Evolutionary conservation across 1,139 yeast species (phyloP).

Genomic region (Pichia sp.): DNA sequence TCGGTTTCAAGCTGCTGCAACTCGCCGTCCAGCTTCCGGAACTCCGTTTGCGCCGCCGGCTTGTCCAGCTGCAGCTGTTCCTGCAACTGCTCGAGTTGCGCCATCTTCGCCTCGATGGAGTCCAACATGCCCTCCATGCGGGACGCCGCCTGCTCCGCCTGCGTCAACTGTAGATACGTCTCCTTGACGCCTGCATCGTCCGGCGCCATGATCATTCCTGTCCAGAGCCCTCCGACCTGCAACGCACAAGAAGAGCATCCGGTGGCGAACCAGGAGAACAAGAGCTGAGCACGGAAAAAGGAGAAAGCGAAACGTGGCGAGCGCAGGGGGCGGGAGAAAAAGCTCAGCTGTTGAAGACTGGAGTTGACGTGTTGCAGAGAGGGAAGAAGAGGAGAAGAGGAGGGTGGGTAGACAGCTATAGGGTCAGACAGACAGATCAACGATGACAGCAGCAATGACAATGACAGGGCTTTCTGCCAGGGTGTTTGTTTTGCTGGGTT

Average conservation of each 20-base stretch:
- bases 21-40: constrained; percentile 1
- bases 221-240: not conserved
- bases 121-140: constrained; percentile 53
- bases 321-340: not conserved
- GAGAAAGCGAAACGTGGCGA: constrained; percentile 4
- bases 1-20: constrained; percentile 11
- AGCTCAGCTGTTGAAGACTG: not conserved
- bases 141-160: constrained; percentile 24
- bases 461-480: not conserved
- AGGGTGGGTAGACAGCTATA: too few relatives aligned
- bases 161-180: constrained; percentile 12
- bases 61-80: not conserved
- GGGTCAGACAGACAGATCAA: not conserved
- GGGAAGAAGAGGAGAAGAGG: not conserved
- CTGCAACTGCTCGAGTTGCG: constrained; percentile 25
- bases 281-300: not conserved
- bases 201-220: constrained; percentile 2
- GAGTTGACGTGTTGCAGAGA: not conserved
- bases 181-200: constrained; percentile 7
- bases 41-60: not conserved
- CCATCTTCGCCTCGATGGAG: constrained; percentile 52
- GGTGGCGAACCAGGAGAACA: not conserved
- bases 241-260: too few relatives aligned
- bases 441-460: not conserved
- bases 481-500: not conserved